Evolutionary conservation across 352 stramenopile species (phyloP), one percentile per base, ranked within the genome.

Genomic region (Phytophthora constricta): DNA sequence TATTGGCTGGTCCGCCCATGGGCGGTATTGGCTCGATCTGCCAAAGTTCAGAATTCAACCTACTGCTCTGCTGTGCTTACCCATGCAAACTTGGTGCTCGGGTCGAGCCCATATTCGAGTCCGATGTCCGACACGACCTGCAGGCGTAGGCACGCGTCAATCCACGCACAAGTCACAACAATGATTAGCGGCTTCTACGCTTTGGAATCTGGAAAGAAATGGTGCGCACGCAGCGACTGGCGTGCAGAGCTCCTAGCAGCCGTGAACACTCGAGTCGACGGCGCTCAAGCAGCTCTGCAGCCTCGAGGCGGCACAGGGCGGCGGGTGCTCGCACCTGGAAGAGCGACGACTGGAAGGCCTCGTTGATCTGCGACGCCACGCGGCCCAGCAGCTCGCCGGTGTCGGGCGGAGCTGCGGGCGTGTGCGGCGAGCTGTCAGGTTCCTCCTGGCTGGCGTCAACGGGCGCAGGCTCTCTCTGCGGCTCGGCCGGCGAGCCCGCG

Each of bases 71-170:
- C 11, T 10, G 17, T 49, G 62, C 70, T 68, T 77, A 80, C 68
- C 68, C 50, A 63, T 51, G 64, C 59, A 65, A 65, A 57, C 37
- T 77, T 76, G 53, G 39, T 23, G 37, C 28, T 27, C 7, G 72
- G 47, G 49, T 77, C 72, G 63, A 80, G 58, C 14, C 68, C 72
- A 47, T 80, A 80, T 20, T 80, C 64, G 31, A 55, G 67, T 23
- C 72, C 64, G 47, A 80, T 77, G 46, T 77, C 68, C 51, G 72
- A 77, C 22, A 80, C 60, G 34, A 80, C 72, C 72, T 80, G 62
- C 27, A 58, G 3, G 7, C 11, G 28, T 64, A 39, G 39, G 39
- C 42, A 65, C 22, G 31, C 31, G 26, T 5, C 5, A 55, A 45
- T 16, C 17, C 51, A 70, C 34, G 64, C 52, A 77, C 57, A 64